A percentile compares a stretch with the other conserved stretches of the same genome.
Conservation (phyloP, 805 yeast species). For the Ogataea nitratoaversa region DNA sequence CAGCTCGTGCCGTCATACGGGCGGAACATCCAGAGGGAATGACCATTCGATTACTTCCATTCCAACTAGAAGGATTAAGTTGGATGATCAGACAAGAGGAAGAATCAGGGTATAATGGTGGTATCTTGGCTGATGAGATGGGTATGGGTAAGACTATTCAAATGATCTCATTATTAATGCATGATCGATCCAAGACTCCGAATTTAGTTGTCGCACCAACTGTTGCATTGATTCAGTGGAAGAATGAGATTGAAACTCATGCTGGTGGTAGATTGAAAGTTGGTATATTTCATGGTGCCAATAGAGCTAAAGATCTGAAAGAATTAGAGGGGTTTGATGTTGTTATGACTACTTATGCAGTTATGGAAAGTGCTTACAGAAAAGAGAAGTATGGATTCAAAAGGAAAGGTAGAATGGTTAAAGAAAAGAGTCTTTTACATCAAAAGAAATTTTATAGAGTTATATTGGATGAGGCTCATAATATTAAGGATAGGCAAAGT, state of each 20-base stretch:
- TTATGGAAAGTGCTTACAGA: slow-evolving; percentile 80
- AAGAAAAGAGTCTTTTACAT: slow-evolving; percentile 76
- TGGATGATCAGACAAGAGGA: slow-evolving; percentile 91
- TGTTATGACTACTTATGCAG: slow-evolving; percentile 87
- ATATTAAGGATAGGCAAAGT: slow-evolving; percentile 90
- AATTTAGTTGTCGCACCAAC: slow-evolving; percentile 95
- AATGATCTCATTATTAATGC: slow-evolving; percentile 82
- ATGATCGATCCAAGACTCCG: slow-evolving; percentile 63
- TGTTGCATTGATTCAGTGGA: slow-evolving; percentile 99
- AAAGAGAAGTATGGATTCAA: slow-evolving; percentile 81
- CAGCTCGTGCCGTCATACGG: slow-evolving; percentile 44
- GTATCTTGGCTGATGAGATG: slow-evolving; percentile 97
- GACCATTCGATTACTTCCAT: slow-evolving; percentile 73
- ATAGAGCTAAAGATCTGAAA: slow-evolving; percentile 53
- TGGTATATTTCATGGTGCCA: slow-evolving; percentile 81
- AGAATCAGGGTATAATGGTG: slow-evolving; percentile 74
- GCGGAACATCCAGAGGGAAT: slow-evolving; percentile 78
- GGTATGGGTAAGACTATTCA: slow-evolving; percentile 99
- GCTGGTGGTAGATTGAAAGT: slow-evolving; percentile 68
- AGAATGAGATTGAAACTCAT: slow-evolving; percentile 82
- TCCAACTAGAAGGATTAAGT: slow-evolving; percentile 87
- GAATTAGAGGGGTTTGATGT: slow-evolving; percentile 70
- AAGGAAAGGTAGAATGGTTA: slow-evolving; percentile 63
- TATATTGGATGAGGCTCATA: slow-evolving; percentile 94
- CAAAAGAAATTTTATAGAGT: slow-evolving; percentile 75